Evolutionary conservation across 1,139 yeast genomes (phyloP), one percentile per base, ranked within the genome.

Genomic region (Pneumocystis wakefieldiae): DNA sequence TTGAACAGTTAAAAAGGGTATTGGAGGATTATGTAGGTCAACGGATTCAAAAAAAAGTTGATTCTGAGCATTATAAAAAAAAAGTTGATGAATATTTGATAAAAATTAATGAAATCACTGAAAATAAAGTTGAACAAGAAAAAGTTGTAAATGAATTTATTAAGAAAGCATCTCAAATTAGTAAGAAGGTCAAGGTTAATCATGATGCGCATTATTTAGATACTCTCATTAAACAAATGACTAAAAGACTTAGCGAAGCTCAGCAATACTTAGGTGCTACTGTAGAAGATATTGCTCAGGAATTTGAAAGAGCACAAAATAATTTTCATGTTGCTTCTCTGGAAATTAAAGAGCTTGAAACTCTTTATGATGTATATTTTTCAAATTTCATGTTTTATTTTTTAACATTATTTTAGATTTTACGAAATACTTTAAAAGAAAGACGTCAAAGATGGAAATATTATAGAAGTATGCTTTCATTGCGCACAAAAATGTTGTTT

Each of bases 401-500:
- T 64, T 15, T 37, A 35, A 12, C 17, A 57, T 32, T 6, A n/a
- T 12, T n/a, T 1, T 24, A 63, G 62, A 61, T 58, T 17, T 58
- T 68, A 24, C 61, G 59, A 15, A 61, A 62, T 29, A 65, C 68
- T 17, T 68, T 68, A 61, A 48, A 64, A 59, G 64, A 64, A 60
- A 69, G 71, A 15, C 42, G 59, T 59, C 65, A 63, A 53, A 59
- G 64, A 61, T 65, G 64, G 36, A 62, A 57, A 61, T 61, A 35
- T 37, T 66, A 63, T 60, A 64, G 67, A 62, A 66, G 63, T 38
- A 59, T 59, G 38, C 64, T 73, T 36, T 67, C 69, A 59, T 60
- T 63, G 37, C 66, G 71, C 6, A 69, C 70, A 19, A 68, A 68
- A 57, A 64, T 60, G 37, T 64, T 68, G 14, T 76, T 75, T 66